Base-by-base conservation (phyloP, 768 basidiomycete species). In the Leccinum variicolor region DNA sequence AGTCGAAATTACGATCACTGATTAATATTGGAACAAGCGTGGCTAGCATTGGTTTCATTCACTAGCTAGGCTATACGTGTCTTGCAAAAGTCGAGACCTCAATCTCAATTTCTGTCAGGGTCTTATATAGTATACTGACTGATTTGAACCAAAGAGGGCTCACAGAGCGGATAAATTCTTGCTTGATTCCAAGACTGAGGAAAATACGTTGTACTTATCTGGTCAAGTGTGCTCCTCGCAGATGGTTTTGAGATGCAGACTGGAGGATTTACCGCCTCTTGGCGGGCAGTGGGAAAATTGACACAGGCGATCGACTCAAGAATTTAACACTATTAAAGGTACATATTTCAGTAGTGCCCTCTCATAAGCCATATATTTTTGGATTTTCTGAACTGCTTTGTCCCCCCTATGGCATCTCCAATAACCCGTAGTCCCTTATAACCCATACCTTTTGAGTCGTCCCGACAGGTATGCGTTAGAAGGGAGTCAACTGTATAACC, bases 221-320 rank as follows among this genome's bases (percentile, higher is more conserved):
- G 31, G 26, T 62, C 14, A 6, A 13, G 41, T 70, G 69, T 26
- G 48, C 59, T 36, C 59, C 59, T 36, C 59, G 52, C 25, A 29
- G 59, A 41, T 62, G 47, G 66, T 1, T 60, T 50, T 51, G 4
- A 3, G 46, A 15, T 14, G 57, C 58, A n/a, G 53, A 60, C 34
- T 64, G 63, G 34, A 34, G 34, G 6, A 15, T 8, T 36, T 17
- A 17, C 34, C 34, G 15, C 34, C 15, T 36, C 34, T 17, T 36
- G 15, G 36, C 17, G 36, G 17, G n/a, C n/a, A n/a, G 36, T 39
- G 17, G 36, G 2, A 39, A n/a, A n/a, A 17, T 33, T 14, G 33
- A 6, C 33, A 33, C 14, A 14, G 14, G 13, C 14, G 33, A 33
- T 31, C 28, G 28, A 29, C 28, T 29, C 10, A 29, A 29, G n/a